These are phyloP conservation scores for Mycena metata DNA, from an alignment of 768 basidiomycete species.

Conservation along the genomic window DNA sequence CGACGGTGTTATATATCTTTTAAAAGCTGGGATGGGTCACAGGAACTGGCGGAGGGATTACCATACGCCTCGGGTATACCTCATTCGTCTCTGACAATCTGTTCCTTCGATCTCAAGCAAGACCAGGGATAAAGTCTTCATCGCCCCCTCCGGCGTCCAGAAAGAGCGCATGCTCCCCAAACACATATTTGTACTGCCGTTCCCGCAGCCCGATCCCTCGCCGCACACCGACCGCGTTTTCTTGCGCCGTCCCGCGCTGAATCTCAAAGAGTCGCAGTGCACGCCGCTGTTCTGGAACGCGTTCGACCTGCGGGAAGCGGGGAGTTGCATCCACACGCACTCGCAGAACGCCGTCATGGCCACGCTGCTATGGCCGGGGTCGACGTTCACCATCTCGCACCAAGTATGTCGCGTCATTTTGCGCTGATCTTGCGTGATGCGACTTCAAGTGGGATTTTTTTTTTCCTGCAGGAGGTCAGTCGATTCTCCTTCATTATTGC, in stretches of 20 bases:
- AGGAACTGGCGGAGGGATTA: slow-evolving; percentile 88
- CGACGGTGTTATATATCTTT: slow-evolving; percentile 19
- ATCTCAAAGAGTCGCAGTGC: slow-evolving; percentile 88
- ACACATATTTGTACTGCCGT: slow-evolving; percentile 92
- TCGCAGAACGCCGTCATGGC: slow-evolving; percentile 93
- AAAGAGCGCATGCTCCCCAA: slow-evolving; percentile 87
- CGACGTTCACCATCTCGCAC: slow-evolving; percentile 84
- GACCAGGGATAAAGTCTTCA: slow-evolving; percentile 80
- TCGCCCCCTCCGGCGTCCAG: slow-evolving; percentile 92
- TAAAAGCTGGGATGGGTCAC: slow-evolving; percentile 89
- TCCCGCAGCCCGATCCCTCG: slow-evolving; percentile 71
- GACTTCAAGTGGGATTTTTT: slow-evolving; percentile 14
- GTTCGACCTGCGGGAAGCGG: slow-evolving; percentile 82
- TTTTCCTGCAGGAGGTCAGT: slow-evolving; percentile 57
- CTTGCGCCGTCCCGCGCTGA: slow-evolving; percentile 77
- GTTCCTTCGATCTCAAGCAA: neutral
- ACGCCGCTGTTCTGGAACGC: slow-evolving; percentile 95
- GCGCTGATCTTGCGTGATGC: slow-evolving; percentile 7
- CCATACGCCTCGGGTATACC: slow-evolving; percentile 75
- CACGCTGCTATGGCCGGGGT: slow-evolving; percentile 80
- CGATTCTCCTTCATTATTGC: neutral
- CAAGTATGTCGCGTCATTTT: slow-evolving; percentile 62
- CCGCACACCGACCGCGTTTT: slow-evolving; percentile 81
- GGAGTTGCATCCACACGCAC: slow-evolving; percentile 93
- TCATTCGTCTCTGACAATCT: neutral